Base-by-base conservation (phyloP, 495 filamentous ascomycete species). In the Trichoderma gamsii region DNA sequence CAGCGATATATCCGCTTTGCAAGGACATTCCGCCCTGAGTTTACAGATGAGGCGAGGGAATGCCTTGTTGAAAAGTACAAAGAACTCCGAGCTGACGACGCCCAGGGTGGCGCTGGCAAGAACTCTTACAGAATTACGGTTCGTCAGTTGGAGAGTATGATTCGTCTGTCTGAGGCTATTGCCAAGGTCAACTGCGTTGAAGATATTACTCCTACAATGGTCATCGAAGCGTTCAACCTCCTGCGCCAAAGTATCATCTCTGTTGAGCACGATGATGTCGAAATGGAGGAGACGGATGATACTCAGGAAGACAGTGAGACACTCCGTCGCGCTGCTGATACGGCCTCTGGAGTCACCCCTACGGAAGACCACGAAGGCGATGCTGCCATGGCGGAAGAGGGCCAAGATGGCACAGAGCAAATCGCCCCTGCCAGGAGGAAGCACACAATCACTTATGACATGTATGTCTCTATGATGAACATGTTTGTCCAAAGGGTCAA, bases 1-100 rank as follows among this genome's bases (percentile, higher is more conserved):
- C 95, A 98, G 78, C 88, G 95, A 59, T 99, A 98, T 76, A 97
- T 99, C 75, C 92, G 94, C 9, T 98, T 97, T 74, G 96, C 96
- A 0, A 83, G 91, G 2, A 97, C 95, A 0, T 98, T 97, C 86
- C 89, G 90, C 65, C 95, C 95, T 18, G 90, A 95, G 68, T 97
- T 99, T 80, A 91, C 88, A 0, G 86, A 89, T 13, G 93, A 96
- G 76, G 93, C 95, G 29, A 96, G 92, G 77, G 78, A 84, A 25
- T 81, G 92, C 3, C 85, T 99, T 3, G 94, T 99, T 8, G 83
- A 92, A 75, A 92, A 92, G 76, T 99, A 99, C 82, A 97, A 98
- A 78, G 94, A 97, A 75, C 88, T 99, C 27, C 87, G 95, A 59
- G 86, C 91, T 25, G 93, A 97, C 76, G 95, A 99, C 72, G 90